phyloP scores from a whole-genome alignment of 73 alveolate species.

The Uronychia binucleata region DNA sequence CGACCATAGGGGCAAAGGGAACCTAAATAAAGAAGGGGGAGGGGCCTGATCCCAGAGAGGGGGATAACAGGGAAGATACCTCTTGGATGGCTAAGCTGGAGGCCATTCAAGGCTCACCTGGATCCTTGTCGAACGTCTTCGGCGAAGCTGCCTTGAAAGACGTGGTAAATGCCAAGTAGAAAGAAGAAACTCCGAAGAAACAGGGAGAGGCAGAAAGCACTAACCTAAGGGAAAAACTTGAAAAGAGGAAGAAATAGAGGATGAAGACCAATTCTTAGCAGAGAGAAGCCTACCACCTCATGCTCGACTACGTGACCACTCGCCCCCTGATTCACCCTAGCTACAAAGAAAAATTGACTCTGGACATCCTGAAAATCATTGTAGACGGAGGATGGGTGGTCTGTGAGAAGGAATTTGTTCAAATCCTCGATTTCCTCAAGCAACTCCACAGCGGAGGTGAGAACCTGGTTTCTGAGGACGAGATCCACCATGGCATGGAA shows the following conservation, averaged over 20 bases:
- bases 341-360: not conserved
- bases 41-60: not conserved
- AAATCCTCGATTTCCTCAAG: not conserved
- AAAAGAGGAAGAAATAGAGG: not conserved
- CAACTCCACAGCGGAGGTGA: not conserved
- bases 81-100: not conserved
- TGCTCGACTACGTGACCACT: not conserved
- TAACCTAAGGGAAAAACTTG: not conserved
- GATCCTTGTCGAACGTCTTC: too few relatives aligned
- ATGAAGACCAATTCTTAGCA: not conserved
- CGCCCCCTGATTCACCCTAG: not conserved
- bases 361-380: not conserved
- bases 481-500: too few relatives aligned
- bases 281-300: not conserved
- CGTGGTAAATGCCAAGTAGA: too few relatives aligned
- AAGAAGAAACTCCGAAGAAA: too few relatives aligned
- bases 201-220: not conserved
- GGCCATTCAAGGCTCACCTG: not conserved
- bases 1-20: too few relatives aligned
- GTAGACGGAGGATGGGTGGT: slow-evolving; percentile 6
- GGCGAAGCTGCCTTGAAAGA: not conserved
- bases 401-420: not conserved
- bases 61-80: not conserved
- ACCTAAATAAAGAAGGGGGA: not conserved
- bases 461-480: too few relatives aligned